Evolutionary conservation across 768 basidiomycete genomes (phyloP), one percentile per base, ranked within the genome.

Genomic region (Naematelia encephala): DNA sequence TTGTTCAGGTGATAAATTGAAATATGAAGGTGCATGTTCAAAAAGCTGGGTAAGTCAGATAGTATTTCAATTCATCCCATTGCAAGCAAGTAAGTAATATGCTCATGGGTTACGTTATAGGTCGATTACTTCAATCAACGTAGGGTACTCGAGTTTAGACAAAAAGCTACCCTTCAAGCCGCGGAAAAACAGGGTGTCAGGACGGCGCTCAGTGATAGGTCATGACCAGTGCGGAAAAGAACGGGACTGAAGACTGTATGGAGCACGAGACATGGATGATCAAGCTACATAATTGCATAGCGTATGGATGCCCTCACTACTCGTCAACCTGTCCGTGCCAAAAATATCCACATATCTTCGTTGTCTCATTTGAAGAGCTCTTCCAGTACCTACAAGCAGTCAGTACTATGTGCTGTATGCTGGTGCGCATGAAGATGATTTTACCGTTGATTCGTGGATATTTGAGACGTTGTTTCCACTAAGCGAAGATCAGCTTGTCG

Each of bases 61-160:
- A n/a, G n/a, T n/a, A n/a, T n/a, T n/a, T n/a, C n/a, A n/a, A n/a
- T n/a, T n/a, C n/a, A n/a, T n/a, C n/a, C n/a, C n/a, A n/a, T n/a
- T n/a, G n/a, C n/a, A n/a, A n/a, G n/a, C n/a, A n/a, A n/a, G n/a
- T n/a, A n/a, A n/a, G n/a, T n/a, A n/a, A n/a, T n/a, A n/a, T n/a
- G n/a, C n/a, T n/a, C n/a, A n/a, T n/a, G n/a, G n/a, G n/a, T n/a
- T n/a, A n/a, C n/a, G 16, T 39, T 39, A 29, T 66, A 97, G 93
- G 87, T 97, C 68, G 89, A 89, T 25, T 94, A 97, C 76, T 96
- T 97, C 72, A 94, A 96, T 80, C 88, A 90, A 74, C 85, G 91
- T 30, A 82, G 92, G 54, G 83, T 90, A 30, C 83, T 92, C 43
- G 75, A 77, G 56, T 60, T 75, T 25, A 44, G 74, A 45, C 68